Conservation (phyloP, 1,284 basidiomycete species). For the Filobasidium uniguttulatum region DNA sequence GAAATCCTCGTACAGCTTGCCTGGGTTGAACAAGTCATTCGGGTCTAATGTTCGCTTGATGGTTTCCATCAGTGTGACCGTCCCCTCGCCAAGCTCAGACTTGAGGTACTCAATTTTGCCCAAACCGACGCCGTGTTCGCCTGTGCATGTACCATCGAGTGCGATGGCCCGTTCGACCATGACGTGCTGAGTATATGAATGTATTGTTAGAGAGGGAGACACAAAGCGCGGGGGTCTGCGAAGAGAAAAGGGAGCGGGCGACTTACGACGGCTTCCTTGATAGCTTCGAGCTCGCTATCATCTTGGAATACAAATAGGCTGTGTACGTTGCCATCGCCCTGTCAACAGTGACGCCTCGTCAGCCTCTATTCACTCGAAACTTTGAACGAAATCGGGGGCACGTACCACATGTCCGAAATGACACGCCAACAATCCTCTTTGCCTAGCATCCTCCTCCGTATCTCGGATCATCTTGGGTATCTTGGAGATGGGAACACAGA, state of each 20-base stretch:
- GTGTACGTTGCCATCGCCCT: constrained; percentile 1
- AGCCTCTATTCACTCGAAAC: neutral
- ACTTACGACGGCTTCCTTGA: constrained; percentile 1
- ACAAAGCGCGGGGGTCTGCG: too few relatives aligned
- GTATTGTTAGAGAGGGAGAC: too few relatives aligned
- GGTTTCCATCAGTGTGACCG: constrained; percentile 65
- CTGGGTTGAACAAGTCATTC: constrained; percentile 62
- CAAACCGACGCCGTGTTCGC: constrained; percentile 73
- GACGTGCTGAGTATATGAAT: constrained; percentile 25
- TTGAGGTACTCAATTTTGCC: constrained; percentile 55
- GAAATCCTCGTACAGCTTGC: constrained; percentile 33
- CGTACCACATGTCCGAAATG: constrained; percentile 26
- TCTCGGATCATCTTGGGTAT: constrained; percentile 61
- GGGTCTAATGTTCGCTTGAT: constrained; percentile 64
- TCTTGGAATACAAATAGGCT: neutral
- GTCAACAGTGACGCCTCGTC: neutral
- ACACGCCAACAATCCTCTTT: constrained; percentile 46
- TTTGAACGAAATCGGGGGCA: constrained; percentile 22
- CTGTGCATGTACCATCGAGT: constrained; percentile 41
- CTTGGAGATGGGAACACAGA: constrained; percentile 63
- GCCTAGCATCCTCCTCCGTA: constrained; percentile 51
- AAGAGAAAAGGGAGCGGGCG: too few relatives aligned
- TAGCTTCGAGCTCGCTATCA: neutral
- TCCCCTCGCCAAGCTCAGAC: constrained; percentile 60
- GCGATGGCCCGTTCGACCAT: constrained; percentile 40